A percentile compares a stretch with the other conserved stretches of the same genome.
These are phyloP conservation scores for Penicillium polonicum DNA, from an alignment of 2,329 filamentous ascomycete species.

Conservation along the genomic window DNA sequence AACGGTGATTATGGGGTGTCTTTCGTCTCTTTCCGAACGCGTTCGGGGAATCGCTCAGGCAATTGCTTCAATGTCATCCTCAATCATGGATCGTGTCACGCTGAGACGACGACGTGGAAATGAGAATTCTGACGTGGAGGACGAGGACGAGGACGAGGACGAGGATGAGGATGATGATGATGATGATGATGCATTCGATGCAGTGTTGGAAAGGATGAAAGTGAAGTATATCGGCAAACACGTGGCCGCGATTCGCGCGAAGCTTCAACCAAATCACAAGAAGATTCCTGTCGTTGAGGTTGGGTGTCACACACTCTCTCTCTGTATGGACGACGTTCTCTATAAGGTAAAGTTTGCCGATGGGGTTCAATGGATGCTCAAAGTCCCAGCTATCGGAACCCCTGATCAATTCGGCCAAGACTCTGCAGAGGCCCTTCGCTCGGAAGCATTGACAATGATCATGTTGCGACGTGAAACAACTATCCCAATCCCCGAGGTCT, in stretches of 20 bases:
- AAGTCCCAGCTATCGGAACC: conserved; percentile 3
- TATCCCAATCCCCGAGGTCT: conserved; percentile 32
- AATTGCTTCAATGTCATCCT: background rate
- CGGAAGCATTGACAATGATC: conserved; percentile 33
- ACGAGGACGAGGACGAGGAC: too few relatives aligned
- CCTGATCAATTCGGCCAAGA: conserved; percentile 5
- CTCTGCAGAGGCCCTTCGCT: conserved; percentile 9
- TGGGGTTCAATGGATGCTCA: conserved; percentile 5
- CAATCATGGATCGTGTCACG: background rate
- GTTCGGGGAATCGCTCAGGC: background rate
- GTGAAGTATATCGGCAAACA: background rate
- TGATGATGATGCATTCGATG: background rate
- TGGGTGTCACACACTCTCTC: background rate
- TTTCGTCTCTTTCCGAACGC: background rate
- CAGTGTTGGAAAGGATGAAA: background rate
- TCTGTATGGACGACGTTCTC: background rate
- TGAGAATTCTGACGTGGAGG: background rate
- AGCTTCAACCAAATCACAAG: background rate
- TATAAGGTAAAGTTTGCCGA: background rate
- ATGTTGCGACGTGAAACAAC: conserved; percentile 30
- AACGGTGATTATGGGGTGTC: background rate
- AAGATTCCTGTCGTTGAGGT: background rate
- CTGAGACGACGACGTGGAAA: background rate
- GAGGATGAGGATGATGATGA: background rate
- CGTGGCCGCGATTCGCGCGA: background rate